Evolutionary conservation across 1,139 yeast species (phyloP).

Genomic region (Candida glucosophila): DNA sequence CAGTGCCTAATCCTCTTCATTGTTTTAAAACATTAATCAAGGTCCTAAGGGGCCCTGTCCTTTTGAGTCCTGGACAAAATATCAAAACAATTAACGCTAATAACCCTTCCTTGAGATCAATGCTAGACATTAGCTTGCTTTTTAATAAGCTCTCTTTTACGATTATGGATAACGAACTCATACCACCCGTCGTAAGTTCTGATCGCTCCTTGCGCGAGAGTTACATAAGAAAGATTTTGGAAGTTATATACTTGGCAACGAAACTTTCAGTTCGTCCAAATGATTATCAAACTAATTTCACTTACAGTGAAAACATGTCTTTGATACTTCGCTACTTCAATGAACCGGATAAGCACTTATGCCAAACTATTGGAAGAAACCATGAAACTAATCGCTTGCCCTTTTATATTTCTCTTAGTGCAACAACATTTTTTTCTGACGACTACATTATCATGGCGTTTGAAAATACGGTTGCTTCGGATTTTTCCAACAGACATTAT

Average conservation of each 20-base stretch:
- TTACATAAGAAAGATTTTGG: constrained; percentile 40
- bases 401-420: constrained; percentile 47
- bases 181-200: constrained; percentile 46
- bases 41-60: constrained; percentile 55
- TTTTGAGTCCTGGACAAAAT: constrained; percentile 31
- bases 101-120: constrained; percentile 43
- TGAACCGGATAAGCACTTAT: constrained; percentile 34
- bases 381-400: constrained; percentile 18
- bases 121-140: constrained; percentile 47
- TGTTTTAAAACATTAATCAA: constrained; percentile 51
- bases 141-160: constrained; percentile 37
- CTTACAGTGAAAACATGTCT: constrained; percentile 31
- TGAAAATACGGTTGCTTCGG: constrained; percentile 44
- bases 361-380: constrained; percentile 17
- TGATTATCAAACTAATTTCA: constrained; percentile 28
- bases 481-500: constrained; percentile 43
- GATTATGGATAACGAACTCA: constrained; percentile 31
- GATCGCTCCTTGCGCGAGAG: constrained; percentile 31
- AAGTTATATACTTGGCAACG: constrained; percentile 37
- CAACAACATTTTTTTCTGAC: constrained; percentile 51
- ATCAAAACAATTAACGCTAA: constrained; percentile 43
- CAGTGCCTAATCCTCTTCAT: constrained; percentile 41
- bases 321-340: constrained; percentile 26
- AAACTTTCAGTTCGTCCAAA: constrained; percentile 13
- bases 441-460: constrained; percentile 55